Evolutionary conservation across 768 basidiomycete genomes (phyloP).

Genomic region (Boletus rufocinnamomeus): DNA sequence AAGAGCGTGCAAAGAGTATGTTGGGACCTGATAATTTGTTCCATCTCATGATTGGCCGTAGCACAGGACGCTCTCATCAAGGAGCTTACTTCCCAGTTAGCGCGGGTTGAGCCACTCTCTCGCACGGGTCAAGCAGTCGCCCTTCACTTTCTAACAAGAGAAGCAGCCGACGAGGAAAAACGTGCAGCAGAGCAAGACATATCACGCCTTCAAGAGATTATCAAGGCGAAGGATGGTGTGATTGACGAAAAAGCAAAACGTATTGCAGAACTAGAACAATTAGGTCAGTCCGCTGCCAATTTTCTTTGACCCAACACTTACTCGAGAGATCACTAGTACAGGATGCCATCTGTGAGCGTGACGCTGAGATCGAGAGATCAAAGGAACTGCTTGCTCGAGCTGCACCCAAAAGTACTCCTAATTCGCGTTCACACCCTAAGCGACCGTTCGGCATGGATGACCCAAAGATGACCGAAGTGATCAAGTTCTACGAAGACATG

Average conservation of each 20-base stretch:
- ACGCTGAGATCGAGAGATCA: constrained; percentile 62
- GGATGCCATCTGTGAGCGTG: constrained; percentile 54
- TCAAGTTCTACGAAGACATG: constrained; percentile 83
- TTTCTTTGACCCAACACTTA: constrained; percentile 1
- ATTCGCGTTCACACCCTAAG: constrained; percentile 36
- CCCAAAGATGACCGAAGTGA: constrained; percentile 58
- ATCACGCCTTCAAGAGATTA: constrained; percentile 40
- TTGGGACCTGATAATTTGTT: background rate
- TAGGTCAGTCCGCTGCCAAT: constrained; percentile 41
- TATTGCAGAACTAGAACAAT: constrained; percentile 48
- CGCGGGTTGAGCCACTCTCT: constrained; percentile 56
- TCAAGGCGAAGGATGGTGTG: constrained; percentile 45
- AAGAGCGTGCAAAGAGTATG: constrained; percentile 55
- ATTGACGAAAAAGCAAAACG: constrained; percentile 47
- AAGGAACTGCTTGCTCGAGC: constrained; percentile 45
- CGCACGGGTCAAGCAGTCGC: constrained; percentile 50
- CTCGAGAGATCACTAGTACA: constrained; percentile 41
- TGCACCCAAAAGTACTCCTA: constrained; percentile 42
- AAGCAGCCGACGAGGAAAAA: constrained; percentile 72
- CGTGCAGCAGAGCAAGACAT: constrained; percentile 51
- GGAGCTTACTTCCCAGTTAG: constrained; percentile 54
- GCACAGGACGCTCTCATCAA: constrained; percentile 52
- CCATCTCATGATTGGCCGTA: constrained; percentile 29
- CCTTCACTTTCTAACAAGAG: constrained; percentile 70
- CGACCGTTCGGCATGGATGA: constrained; percentile 47